Conservation (phyloP, 306 rosid genomes). For the Dryas drummondii region DNA sequence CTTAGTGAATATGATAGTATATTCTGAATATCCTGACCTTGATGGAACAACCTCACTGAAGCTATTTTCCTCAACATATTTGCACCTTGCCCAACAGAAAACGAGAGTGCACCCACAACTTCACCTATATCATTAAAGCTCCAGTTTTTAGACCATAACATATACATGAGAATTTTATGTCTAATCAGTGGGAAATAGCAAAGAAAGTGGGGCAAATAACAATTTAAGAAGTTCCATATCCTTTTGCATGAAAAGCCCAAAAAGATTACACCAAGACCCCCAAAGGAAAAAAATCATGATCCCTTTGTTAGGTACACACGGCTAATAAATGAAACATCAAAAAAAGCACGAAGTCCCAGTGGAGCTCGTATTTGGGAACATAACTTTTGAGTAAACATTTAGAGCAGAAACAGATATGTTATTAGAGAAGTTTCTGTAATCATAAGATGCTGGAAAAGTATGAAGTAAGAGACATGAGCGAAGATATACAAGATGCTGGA, state of each 20-base stretch:
- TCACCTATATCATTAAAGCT: constrained; percentile 58
- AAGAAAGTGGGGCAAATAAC: constrained; percentile 7
- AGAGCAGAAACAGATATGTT: background rate
- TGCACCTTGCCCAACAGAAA: constrained; percentile 76
- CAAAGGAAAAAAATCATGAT: background rate
- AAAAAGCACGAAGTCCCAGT: background rate
- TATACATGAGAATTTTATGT: background rate
- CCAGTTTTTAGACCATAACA: constrained; percentile 17
- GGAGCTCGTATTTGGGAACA: background rate
- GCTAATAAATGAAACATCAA: background rate
- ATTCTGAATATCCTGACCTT: constrained; percentile 49
- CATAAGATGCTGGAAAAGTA: background rate
- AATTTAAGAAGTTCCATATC: background rate
- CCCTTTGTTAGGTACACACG: background rate
- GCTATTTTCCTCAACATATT: constrained; percentile 67
- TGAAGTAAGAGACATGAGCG: background rate
- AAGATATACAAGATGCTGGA: constrained; percentile 9
- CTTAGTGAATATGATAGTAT: constrained; percentile 58
- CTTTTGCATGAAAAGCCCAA: background rate
- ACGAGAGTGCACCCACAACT: constrained; percentile 85
- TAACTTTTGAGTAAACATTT: background rate
- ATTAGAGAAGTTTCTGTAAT: background rate
- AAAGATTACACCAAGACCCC: background rate
- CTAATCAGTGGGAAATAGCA: background rate
- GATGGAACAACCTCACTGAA: constrained; percentile 69